Conservation (phyloP, 2,329 filamentous ascomycete species). For the Venturia oleaginea region DNA sequence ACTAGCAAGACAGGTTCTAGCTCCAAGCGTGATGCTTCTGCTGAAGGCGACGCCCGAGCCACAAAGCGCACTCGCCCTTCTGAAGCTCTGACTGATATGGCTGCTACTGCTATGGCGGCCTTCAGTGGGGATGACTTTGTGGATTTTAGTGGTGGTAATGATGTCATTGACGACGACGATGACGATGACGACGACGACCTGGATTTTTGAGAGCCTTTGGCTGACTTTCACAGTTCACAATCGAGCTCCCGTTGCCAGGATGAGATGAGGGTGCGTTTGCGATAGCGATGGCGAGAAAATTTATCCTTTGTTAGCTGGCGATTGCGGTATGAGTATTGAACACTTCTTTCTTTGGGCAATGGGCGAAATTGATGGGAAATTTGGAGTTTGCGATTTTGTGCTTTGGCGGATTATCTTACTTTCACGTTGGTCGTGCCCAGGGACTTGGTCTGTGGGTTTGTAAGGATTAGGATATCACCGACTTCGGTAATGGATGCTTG, state of each 20-base stretch:
- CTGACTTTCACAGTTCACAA: not conserved
- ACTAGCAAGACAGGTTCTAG: not conserved
- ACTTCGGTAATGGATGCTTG: not conserved
- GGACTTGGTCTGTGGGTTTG: not conserved
- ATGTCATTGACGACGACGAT: not conserved
- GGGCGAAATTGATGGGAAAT: not conserved
- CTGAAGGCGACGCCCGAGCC: not conserved
- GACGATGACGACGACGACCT: not conserved
- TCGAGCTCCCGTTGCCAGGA: not conserved
- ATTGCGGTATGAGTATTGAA: no score
- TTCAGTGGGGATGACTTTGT: not conserved
- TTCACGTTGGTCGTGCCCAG: not conserved
- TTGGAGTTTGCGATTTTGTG: not conserved
- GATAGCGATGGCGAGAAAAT: not conserved
- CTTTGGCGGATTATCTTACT: not conserved
- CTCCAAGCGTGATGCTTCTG: not conserved
- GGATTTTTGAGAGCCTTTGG: not conserved
- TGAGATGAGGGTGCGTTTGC: not conserved
- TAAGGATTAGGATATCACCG: not conserved
- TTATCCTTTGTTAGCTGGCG: no score
- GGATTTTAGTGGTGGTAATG: slow-evolving; percentile 1
- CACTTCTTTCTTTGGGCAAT: not conserved
- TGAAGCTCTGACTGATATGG: not conserved
- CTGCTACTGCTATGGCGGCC: not conserved
- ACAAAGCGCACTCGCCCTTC: not conserved